Evolutionary conservation across 345 rosid species (phyloP).

Genomic region (Hibiscus trionum): DNA sequence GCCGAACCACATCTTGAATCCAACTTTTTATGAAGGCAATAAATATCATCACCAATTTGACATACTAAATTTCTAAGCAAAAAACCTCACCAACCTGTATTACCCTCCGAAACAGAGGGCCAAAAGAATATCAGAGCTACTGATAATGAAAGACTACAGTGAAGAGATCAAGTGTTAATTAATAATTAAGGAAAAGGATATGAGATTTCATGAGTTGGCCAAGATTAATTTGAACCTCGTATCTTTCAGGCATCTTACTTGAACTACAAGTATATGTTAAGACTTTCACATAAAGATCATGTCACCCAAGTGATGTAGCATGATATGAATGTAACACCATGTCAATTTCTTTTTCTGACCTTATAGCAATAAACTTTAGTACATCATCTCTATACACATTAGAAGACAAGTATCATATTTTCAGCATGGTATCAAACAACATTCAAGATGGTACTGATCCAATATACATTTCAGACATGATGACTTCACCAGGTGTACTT

Average conservation of each 20-base stretch:
- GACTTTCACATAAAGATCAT: background rate
- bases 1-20: background rate
- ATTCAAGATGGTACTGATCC: slow-evolving; percentile 12
- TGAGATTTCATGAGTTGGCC: background rate
- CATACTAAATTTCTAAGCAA: background rate
- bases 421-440: background rate
- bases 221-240: background rate
- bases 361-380: slow-evolving; percentile 5
- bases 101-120: background rate
- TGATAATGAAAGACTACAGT: background rate
- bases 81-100: slow-evolving; percentile 1
- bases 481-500: slow-evolving; percentile 28
- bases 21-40: background rate
- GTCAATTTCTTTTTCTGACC: background rate
- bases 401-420: slow-evolving; percentile 1
- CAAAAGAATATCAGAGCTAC: background rate
- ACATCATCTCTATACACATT: background rate
- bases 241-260: slow-evolving; percentile 10
- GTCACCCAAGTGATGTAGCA: slow-evolving; percentile 5
- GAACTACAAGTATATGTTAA: slow-evolving; percentile 3
- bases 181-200: background rate
- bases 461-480: slow-evolving; percentile 19
- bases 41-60: background rate
- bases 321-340: background rate
- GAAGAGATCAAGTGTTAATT: background rate